Evolutionary conservation across 768 basidiomycete species (phyloP).

Genomic region (Tremella yokohamensis): DNA sequence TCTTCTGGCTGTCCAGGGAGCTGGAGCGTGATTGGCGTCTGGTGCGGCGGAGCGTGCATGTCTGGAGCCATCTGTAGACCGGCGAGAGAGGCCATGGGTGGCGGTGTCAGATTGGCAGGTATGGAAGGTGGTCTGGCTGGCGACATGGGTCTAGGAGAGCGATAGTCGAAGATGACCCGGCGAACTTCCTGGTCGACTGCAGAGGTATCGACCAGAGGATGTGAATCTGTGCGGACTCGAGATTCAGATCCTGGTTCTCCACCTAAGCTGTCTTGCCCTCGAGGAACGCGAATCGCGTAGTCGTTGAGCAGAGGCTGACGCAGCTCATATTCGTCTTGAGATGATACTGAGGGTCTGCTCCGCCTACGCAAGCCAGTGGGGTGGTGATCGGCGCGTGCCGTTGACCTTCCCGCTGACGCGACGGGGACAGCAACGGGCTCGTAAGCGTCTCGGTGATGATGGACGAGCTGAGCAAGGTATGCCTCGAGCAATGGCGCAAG

Average conservation of each 20-base stretch:
- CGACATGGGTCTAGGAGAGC: slow-evolving; percentile 3
- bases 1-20: neutral
- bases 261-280: no score
- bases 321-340: slow-evolving; percentile 4
- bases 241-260: neutral
- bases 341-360: no score
- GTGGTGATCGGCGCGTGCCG: slow-evolving; percentile 8
- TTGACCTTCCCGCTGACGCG: neutral
- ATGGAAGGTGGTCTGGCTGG: slow-evolving; percentile 5
- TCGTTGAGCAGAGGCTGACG: slow-evolving; percentile 1
- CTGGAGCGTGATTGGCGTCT: neutral
- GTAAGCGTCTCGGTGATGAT: neutral
- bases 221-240: neutral
- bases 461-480: slow-evolving; percentile 18
- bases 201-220: neutral
- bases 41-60: neutral
- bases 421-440: slow-evolving; percentile 8
- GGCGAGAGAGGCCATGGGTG: neutral
- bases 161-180: slow-evolving; percentile 29
- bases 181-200: slow-evolving; percentile 25
- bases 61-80: neutral
- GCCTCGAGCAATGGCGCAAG: slow-evolving; percentile 40
- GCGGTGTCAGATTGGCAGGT: neutral
- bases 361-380: neutral
- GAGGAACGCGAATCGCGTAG: neutral